These are phyloP conservation scores for Aureobasidium musti DNA, from an alignment of 2,329 filamentous ascomycete species.

Conservation along the genomic window DNA sequence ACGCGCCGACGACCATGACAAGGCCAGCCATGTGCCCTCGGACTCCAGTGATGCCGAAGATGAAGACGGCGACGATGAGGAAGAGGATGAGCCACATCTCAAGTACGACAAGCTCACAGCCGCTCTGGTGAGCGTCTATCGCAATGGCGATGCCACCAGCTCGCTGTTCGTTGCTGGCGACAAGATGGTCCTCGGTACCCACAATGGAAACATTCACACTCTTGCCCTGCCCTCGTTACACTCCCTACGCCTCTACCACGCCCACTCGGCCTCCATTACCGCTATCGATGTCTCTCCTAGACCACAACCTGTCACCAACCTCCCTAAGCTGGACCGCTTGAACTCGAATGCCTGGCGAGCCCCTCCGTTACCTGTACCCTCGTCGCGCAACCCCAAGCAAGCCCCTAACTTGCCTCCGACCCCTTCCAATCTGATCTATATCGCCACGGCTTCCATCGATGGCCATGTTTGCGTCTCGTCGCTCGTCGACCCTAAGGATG, in stretches of 20 bases:
- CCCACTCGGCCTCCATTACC: constrained; percentile 89
- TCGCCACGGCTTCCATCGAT: constrained; percentile 92
- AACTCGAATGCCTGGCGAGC: constrained; percentile 28
- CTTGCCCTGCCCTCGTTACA: constrained; percentile 81
- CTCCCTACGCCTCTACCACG: constrained; percentile 81
- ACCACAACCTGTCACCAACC: constrained; percentile 57
- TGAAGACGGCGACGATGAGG: constrained; percentile 48
- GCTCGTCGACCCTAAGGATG: constrained; percentile 82
- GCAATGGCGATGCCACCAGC: constrained; percentile 93
- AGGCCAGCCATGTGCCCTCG: not conserved
- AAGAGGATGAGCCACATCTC: constrained; percentile 87
- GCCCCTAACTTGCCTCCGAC: constrained; percentile 64
- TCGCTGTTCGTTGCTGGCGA: constrained; percentile 87
- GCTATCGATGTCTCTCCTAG: constrained; percentile 87
- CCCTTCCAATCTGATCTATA: constrained; percentile 87
- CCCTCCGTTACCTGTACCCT: constrained; percentile 4
- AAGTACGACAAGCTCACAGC: constrained; percentile 90
- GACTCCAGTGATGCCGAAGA: constrained; percentile 43
- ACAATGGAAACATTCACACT: constrained; percentile 95
- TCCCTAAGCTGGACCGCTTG: constrained; percentile 7
- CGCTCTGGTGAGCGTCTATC: constrained; percentile 77
- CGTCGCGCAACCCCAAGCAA: constrained; percentile 46
- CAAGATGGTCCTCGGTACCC: constrained; percentile 96
- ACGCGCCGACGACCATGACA: constrained; percentile 5
- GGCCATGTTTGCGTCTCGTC: constrained; percentile 93